A percentile compares a stretch with the other conserved stretches of the same genome.
phyloP scores from a whole-genome alignment of 805 yeast genomes.

The Starmera caribaea region DNA sequence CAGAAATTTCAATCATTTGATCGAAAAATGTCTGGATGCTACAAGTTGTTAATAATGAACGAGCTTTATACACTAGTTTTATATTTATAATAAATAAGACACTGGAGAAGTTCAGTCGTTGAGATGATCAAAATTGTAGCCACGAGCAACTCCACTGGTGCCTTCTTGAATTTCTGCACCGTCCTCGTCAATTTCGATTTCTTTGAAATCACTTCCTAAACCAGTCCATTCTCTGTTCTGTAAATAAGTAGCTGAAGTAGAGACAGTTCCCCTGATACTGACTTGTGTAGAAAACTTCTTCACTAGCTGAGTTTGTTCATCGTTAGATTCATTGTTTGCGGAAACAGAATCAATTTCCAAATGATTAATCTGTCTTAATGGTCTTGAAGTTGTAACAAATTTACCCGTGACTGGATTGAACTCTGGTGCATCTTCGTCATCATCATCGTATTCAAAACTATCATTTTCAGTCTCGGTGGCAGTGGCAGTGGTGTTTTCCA shows the following conservation, averaged over 20 bases:
- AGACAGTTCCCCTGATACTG: conserved; percentile 65
- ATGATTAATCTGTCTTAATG: conserved; percentile 60
- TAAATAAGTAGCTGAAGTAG: conserved; percentile 76
- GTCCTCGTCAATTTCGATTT: conserved; percentile 31
- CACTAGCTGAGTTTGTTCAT: conserved; percentile 34
- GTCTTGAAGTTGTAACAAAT: conserved; percentile 59
- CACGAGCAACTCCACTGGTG: conserved; percentile 80
- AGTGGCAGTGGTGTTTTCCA: conserved; percentile 12
- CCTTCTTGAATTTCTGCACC: conserved; percentile 85
- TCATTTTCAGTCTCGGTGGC: conserved; percentile 11
- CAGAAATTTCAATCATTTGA: too few relatives aligned
- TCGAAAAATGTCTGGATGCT: too few relatives aligned
- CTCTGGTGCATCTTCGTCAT: conserved; percentile 58
- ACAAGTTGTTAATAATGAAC: too few relatives aligned
- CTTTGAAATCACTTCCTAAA: conserved; percentile 70
- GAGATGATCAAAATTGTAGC: conserved; percentile 42
- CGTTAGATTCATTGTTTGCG: conserved; percentile 11
- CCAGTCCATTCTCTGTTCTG: conserved; percentile 83
- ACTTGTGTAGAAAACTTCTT: conserved; percentile 49
- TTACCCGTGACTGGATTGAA: conserved; percentile 87
- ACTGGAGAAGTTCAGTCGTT: too few relatives aligned
- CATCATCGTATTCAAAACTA: conserved; percentile 7
- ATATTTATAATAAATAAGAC: too few relatives aligned
- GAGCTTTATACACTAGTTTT: too few relatives aligned
- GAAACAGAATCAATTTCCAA: conserved; percentile 43